These are phyloP conservation scores for Gardenia jasminoides DNA, from an alignment of 257 asterid species.

Conservation along the genomic window DNA sequence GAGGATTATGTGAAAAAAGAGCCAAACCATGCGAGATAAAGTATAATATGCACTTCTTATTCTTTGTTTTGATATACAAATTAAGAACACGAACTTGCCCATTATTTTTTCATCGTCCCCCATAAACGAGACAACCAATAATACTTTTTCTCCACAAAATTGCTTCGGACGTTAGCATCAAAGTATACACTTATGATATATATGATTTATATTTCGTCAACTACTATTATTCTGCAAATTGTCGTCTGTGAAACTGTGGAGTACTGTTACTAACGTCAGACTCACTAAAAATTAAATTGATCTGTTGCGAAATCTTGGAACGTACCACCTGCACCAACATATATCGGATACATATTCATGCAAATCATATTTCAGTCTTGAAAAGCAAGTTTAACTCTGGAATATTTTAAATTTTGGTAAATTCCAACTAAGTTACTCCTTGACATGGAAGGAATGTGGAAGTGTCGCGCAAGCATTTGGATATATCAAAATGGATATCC, in stretches of 20 bases:
- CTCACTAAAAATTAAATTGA: not conserved
- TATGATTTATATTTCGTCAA: not conserved
- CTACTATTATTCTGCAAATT: not conserved
- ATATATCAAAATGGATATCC: conserved; percentile 38
- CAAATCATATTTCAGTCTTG: not conserved
- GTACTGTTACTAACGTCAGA: not conserved
- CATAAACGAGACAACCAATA: no score
- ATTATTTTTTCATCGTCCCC: no score
- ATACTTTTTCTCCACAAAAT: no score
- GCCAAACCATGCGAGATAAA: no score
- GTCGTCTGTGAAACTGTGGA: not conserved
- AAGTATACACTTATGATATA: no score
- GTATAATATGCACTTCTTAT: no score
- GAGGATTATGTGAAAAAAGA: no score
- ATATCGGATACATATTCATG: not conserved
- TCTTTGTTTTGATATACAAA: no score
- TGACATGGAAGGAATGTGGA: conserved; percentile 47
- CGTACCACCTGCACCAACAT: not conserved
- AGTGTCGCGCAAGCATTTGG: conserved; percentile 56
- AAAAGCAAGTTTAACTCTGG: not conserved
- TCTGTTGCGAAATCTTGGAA: no score
- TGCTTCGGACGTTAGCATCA: no score
- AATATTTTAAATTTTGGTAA: conserved; percentile 9
- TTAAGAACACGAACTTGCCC: no score
- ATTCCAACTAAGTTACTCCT: conserved; percentile 4